Percentiles rank a stretch among this genome's conserved stretches.
phyloP scores from a whole-genome alignment of 2,329 filamentous ascomycete genomes.

The Rutstroemia sp. region DNA sequence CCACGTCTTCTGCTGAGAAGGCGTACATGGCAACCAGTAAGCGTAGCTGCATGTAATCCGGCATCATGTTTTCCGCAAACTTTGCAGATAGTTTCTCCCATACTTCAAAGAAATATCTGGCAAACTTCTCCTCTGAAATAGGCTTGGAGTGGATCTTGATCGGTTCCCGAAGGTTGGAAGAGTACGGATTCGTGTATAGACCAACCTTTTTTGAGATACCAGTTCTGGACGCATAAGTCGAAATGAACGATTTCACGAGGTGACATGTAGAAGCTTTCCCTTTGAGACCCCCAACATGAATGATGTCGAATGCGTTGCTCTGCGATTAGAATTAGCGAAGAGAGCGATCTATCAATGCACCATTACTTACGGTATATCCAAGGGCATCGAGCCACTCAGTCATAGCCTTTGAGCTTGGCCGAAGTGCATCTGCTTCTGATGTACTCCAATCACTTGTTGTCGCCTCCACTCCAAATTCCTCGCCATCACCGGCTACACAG shows the following conservation, averaged over 20 bases:
- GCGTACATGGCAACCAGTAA: slow-evolving; percentile 57
- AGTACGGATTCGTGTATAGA: slow-evolving; percentile 61
- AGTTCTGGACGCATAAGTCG: slow-evolving; percentile 34
- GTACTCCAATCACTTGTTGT: background rate
- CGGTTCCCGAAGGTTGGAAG: slow-evolving; percentile 56
- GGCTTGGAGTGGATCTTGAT: slow-evolving; percentile 52
- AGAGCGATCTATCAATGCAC: background rate
- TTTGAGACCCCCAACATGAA: slow-evolving; percentile 65
- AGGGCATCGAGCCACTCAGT: slow-evolving; percentile 2
- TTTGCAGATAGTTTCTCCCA: slow-evolving; percentile 15
- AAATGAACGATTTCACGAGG: slow-evolving; percentile 54
- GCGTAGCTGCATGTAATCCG: slow-evolving; percentile 50
- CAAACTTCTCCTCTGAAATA: slow-evolving; percentile 49
- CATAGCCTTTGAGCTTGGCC: background rate
- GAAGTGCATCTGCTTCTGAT: background rate
- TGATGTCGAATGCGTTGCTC: slow-evolving; percentile 29
- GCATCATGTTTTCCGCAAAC: slow-evolving; percentile 40
- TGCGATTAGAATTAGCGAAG: background rate
- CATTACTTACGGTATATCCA: background rate
- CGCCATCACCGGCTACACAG: background rate
- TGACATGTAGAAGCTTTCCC: slow-evolving; percentile 66
- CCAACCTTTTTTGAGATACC: slow-evolving; percentile 35
- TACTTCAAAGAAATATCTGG: slow-evolving; percentile 23
- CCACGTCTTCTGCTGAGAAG: slow-evolving; percentile 54
- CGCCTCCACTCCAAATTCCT: background rate